Conservation (phyloP, 139 green algal species). For the Haematococcus lacustris region DNA sequence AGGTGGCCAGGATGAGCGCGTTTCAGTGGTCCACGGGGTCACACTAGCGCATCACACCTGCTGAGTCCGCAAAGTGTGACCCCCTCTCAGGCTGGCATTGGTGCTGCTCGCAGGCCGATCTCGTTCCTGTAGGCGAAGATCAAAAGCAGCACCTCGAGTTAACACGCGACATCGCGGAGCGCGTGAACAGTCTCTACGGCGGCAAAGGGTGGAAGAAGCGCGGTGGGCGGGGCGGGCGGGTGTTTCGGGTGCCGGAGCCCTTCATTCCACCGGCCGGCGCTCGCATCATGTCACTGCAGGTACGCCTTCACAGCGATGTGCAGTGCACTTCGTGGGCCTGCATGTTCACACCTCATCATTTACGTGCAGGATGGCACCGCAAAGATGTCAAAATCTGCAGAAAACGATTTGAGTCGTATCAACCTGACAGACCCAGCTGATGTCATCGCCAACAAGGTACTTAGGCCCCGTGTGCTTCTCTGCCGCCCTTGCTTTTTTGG, state of each 20-base stretch:
- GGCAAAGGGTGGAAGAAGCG: conserved; percentile 96
- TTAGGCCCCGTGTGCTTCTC: no score
- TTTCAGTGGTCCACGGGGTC: no score
- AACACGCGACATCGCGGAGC: conserved; percentile 67
- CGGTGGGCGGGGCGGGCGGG: conserved; percentile 67
- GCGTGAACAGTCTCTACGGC: conserved; percentile 87
- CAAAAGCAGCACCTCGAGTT: conserved; percentile 96
- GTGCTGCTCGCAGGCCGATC: conserved; percentile 72
- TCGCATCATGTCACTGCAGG: conserved; percentile 90
- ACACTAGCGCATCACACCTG: no score
- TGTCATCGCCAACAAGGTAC: conserved; percentile 83
- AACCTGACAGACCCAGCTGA: conserved; percentile 89
- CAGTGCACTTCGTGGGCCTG: no score
- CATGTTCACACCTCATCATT: neutral
- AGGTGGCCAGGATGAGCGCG: no score
- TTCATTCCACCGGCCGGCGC: conserved; percentile 89
- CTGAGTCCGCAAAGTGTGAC: no score
- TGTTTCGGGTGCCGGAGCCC: conserved; percentile 84
- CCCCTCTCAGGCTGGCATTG: no score
- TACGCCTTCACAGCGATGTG: no score
- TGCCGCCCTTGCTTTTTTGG: no score
- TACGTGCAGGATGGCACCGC: conserved; percentile 73
- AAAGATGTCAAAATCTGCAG: conserved; percentile 95
- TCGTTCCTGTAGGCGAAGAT: conserved; percentile 96
- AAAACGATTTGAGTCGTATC: conserved; percentile 81